Percentiles rank a stretch among this genome's conserved stretches.
Conservation (phyloP, 1,139 yeast species). For the Suzukiozyma palmioleophila region DNA sequence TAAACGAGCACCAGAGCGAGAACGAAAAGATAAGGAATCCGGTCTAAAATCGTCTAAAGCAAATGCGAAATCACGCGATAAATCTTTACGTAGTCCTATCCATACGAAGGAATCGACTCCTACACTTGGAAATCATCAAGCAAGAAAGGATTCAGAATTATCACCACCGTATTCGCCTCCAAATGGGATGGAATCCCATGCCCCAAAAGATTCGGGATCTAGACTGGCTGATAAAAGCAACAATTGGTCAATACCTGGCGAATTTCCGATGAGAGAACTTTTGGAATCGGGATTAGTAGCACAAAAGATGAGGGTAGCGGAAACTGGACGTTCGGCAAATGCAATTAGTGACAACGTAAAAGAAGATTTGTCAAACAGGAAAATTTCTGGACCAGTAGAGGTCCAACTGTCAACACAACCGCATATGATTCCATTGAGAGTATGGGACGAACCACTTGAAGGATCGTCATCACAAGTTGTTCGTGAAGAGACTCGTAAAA, state of each 20-base stretch:
- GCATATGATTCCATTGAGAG: not conserved
- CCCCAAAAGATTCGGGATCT: no score
- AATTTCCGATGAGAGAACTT: not conserved
- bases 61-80: not conserved
- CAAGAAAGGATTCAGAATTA: not conserved
- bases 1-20: no score
- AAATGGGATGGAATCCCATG: not conserved
- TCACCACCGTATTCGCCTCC: not conserved
- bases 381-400: slow-evolving; percentile 2
- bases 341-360: no score
- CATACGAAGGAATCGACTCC: not conserved
- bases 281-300: not conserved
- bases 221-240: no score
- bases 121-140: not conserved
- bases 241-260: not conserved
- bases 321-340: not conserved
- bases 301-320: not conserved
- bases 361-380: not conserved
- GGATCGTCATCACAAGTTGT: not conserved
- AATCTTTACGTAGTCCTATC: not conserved
- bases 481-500: not conserved
- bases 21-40: no score
- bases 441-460: not conserved
- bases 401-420: slow-evolving; percentile 2
- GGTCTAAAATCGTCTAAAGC: no score